phyloP scores from a whole-genome alignment of 192 early-diverging fungal genomes.

The Phlyctochytrium arcticum region DNA sequence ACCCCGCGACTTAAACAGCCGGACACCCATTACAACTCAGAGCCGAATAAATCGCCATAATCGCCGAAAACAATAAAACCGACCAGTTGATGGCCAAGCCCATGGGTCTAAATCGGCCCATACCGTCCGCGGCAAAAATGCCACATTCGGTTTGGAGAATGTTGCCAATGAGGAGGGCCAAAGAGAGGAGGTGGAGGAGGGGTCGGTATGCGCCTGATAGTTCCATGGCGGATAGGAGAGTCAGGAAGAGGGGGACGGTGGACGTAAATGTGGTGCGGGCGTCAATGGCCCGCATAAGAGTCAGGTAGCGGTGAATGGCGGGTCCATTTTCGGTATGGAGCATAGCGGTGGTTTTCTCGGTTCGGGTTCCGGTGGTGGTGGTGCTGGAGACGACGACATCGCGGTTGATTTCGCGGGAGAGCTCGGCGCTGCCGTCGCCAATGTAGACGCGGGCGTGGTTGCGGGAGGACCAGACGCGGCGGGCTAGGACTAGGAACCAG shows the following conservation, averaged over 20 bases:
- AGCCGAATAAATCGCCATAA: conserved; percentile 48
- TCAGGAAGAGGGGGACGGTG: conserved; percentile 23
- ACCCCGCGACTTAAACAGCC: not conserved
- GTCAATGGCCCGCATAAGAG: conserved; percentile 19
- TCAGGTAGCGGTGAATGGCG: not conserved
- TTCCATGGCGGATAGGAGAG: conserved; percentile 29
- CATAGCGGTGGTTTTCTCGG: conserved; percentile 15
- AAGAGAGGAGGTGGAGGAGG: conserved; percentile 28
- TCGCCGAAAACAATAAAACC: conserved; percentile 33
- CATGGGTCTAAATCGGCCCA: conserved; percentile 1
- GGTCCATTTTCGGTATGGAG: conserved; percentile 16
- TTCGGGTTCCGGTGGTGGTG: conserved; percentile 7
- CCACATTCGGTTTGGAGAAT: conserved; percentile 26
- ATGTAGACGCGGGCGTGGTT: conserved; percentile 30
- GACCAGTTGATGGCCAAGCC: conserved; percentile 12
- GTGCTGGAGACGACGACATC: conserved; percentile 30
- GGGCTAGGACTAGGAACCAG: conserved; percentile 34
- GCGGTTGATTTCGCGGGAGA: conserved; percentile 17
- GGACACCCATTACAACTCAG: conserved; percentile 18
- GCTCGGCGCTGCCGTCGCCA: conserved; percentile 34
- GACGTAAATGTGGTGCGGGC: conserved; percentile 21
- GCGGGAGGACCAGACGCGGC: conserved; percentile 32
- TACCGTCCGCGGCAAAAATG: conserved; percentile 1
- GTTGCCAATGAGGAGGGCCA: conserved; percentile 25
- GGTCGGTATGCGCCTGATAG: conserved; percentile 27